Conservation (phyloP, 106 monocot species). For the Apostasia ramifera region DNA sequence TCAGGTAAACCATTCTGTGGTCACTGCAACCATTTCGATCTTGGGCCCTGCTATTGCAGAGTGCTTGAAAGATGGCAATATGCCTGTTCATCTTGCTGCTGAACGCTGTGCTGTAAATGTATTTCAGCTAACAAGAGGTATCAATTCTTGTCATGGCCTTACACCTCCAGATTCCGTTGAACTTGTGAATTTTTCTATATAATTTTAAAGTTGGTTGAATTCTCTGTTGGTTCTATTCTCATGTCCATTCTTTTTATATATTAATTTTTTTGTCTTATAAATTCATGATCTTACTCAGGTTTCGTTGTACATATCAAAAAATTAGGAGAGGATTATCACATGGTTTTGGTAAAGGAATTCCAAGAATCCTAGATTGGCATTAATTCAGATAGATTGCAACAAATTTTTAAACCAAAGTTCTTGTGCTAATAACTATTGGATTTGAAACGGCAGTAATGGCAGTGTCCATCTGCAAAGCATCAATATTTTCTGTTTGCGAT, state of each 20-base stretch:
- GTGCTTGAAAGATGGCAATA: conserved; percentile 69
- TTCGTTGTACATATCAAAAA: background rate
- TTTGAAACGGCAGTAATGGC: no score
- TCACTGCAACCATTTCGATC: conserved; percentile 28
- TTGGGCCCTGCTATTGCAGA: conserved; percentile 82
- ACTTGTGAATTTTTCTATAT: background rate
- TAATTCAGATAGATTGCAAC: no score
- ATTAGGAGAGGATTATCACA: background rate
- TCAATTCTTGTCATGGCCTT: background rate
- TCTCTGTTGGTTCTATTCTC: background rate
- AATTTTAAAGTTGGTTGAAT: background rate
- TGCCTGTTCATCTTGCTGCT: conserved; percentile 85
- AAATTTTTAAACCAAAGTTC: no score
- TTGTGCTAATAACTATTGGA: no score
- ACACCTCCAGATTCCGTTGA: background rate
- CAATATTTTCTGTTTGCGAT: no score
- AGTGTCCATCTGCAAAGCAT: no score
- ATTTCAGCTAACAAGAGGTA: conserved; percentile 85
- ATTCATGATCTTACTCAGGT: background rate
- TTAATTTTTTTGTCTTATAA: background rate
- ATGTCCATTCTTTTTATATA: background rate
- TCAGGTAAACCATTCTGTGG: conserved; percentile 57
- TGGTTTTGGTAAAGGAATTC: no score
- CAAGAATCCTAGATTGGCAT: no score
- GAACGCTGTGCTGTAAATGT: conserved; percentile 92